Evolutionary conservation across 192 early-diverging fungal species (phyloP).

Genomic region (Mortierella alpina): DNA sequence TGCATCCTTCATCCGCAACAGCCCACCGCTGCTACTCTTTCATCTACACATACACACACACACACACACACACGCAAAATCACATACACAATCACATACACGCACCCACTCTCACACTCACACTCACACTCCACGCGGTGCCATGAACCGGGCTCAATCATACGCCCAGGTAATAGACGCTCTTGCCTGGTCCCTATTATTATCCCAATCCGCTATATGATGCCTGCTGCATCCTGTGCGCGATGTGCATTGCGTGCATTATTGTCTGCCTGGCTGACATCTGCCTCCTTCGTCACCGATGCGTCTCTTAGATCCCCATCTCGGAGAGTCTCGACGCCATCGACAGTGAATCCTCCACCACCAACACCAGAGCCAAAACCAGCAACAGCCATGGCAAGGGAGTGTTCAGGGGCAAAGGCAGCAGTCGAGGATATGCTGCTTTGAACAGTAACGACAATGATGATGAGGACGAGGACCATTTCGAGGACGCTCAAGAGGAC

Average conservation of each 20-base stretch:
- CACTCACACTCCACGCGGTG: neutral
- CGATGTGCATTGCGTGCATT: neutral
- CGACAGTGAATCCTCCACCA: neutral
- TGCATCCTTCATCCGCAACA: neutral
- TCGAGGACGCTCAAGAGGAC: conserved; percentile 25
- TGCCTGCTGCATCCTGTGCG: neutral
- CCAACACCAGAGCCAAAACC: neutral
- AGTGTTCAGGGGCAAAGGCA: conserved; percentile 2
- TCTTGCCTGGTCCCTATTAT: neutral
- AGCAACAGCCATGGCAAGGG: neutral
- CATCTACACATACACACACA: neutral
- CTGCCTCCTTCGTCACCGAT: neutral
- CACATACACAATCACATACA: neutral
- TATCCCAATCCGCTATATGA: neutral
- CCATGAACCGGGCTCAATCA: conserved; percentile 40
- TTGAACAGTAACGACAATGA: conserved; percentile 3
- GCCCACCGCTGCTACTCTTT: no score
- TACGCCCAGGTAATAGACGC: conserved; percentile 43
- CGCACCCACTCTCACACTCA: no score
- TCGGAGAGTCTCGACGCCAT: neutral
- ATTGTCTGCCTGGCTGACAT: neutral
- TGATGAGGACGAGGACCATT: conserved; percentile 24
- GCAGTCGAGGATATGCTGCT: conserved; percentile 12
- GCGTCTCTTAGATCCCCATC: neutral
- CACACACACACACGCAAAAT: neutral